Base-by-base conservation (phyloP, 2,329 filamentous ascomycete species). In the Pseudocercospora crystallina region DNA sequence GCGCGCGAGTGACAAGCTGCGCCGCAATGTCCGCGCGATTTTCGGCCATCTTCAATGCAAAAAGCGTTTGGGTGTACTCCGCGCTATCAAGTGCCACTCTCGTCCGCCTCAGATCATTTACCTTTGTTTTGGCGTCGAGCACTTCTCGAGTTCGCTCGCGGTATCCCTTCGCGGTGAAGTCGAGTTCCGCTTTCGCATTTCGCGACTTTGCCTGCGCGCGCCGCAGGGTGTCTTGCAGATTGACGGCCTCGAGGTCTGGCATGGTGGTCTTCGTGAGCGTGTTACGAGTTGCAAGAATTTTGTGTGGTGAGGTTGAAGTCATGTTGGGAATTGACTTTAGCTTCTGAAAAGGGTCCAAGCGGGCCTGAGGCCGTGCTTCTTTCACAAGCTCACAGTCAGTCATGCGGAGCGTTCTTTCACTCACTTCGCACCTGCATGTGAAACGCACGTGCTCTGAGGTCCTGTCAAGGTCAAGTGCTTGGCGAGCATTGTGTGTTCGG, bases 371-470 rank as follows among this genome's bases (percentile, higher is more conserved):
- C 20, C 20, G 20, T 26, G 20, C 20, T 26, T 26, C 20, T 26
- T 26, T 26, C 20, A 26, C 20, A 26, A 26, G 20, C 20, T 26
- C 20, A 26, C 20, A 26, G 20, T 26, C 20, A 26, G 7, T 26
- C 44, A 47, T 47, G 33, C 34, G 35, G 35, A 37, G 29, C 10
- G n/a, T 30, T 15, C 36, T 40, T 47, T 47, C 35, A 47, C 40
- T 47, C 44, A 47, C 44, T 40, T 47, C 35, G 12, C 36, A 14
- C 20, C n/a, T 34, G 36, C 44, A 47, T 38, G 35, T 47, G 44
- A 47, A 32, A 47, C 35, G 44, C 44, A 47, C 44, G 44, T 39
- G 44, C 44, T 37, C 35, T 38, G 20, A 14, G 20, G 26, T 17
- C 31, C 13, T 13, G 30, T 29, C 35, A 14, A 14, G 32, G 31